These are phyloP conservation scores for Tetradesmus lagerheimii DNA, from an alignment of 139 green algal species.

Conservation along the genomic window DNA sequence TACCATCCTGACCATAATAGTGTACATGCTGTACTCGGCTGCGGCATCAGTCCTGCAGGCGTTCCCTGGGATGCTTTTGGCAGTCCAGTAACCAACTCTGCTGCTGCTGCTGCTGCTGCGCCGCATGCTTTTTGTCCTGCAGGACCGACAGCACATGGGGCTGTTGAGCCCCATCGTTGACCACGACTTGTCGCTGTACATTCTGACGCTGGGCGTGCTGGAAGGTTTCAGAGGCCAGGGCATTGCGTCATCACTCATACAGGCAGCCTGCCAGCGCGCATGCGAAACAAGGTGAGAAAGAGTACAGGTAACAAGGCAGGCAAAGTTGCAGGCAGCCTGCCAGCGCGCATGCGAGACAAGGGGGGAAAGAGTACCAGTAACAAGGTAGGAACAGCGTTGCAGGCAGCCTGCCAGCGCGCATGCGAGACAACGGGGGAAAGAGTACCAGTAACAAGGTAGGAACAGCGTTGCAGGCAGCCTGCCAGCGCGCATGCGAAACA, in stretches of 20 bases:
- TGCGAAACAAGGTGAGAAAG: slow-evolving; percentile 17
- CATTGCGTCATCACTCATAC: slow-evolving; percentile 52
- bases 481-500: too few relatives aligned
- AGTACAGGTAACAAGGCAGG: too few relatives aligned
- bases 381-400: too few relatives aligned
- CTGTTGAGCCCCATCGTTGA: slow-evolving; percentile 47
- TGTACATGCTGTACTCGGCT: too few relatives aligned
- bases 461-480: too few relatives aligned
- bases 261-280: slow-evolving; percentile 53
- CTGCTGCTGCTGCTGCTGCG: background rate
- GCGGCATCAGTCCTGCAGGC: too few relatives aligned
- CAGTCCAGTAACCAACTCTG: too few relatives aligned
- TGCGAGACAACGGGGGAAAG: background rate
- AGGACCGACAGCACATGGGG: slow-evolving; percentile 60
- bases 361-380: background rate
- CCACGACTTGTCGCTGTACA: slow-evolving; percentile 54
- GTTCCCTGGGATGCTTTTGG: too few relatives aligned
- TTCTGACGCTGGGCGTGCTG: slow-evolving; percentile 67
- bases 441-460: background rate
- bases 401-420: too few relatives aligned
- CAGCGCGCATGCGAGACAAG: background rate
- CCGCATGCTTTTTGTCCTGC: background rate
- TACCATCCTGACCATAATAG: too few relatives aligned
- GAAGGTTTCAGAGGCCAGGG: slow-evolving; percentile 43
- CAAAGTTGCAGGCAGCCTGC: too few relatives aligned